phyloP scores from a whole-genome alignment of 805 yeast species.

The Tetrapisispora taiwanensis region DNA sequence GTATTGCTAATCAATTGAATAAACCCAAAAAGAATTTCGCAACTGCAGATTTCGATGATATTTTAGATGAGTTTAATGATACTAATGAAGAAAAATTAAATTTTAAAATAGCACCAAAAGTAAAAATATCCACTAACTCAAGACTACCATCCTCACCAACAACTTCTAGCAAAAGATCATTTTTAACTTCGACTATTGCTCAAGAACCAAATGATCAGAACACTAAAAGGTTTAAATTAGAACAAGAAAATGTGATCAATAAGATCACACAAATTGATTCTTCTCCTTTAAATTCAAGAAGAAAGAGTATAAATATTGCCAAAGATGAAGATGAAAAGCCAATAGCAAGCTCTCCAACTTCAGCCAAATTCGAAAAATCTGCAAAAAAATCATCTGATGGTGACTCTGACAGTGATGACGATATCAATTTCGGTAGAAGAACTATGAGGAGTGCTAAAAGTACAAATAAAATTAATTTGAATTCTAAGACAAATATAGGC shows the following conservation, averaged over 20 bases:
- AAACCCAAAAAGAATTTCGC: conserved; percentile 35
- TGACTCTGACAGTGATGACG: conserved; percentile 26
- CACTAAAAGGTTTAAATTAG: conserved; percentile 11
- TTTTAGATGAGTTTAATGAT: conserved; percentile 42
- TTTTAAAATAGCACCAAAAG: background rate
- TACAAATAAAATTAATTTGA: conserved; percentile 19
- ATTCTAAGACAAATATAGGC: conserved; percentile 14
- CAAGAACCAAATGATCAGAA: background rate
- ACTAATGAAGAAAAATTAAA: conserved; percentile 5
- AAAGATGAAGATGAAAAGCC: conserved; percentile 2
- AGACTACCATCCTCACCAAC: conserved; percentile 9
- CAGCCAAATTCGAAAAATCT: conserved; percentile 1
- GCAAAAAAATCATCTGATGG: conserved; percentile 28
- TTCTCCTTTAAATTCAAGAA: conserved; percentile 20
- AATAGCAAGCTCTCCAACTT: conserved; percentile 3
- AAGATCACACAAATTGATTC: conserved; percentile 12
- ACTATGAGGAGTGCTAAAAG: conserved; percentile 23
- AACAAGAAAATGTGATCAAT: conserved; percentile 4
- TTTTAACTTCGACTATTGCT: background rate
- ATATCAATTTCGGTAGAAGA: conserved; percentile 22
- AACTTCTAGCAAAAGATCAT: background rate
- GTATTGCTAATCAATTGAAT: conserved; percentile 13
- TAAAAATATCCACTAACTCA: background rate
- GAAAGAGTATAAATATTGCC: background rate
- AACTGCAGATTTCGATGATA: conserved; percentile 55